Evolutionary conservation across 257 asterid species (phyloP).

Genomic region (Solanum bulbocastanum): DNA sequence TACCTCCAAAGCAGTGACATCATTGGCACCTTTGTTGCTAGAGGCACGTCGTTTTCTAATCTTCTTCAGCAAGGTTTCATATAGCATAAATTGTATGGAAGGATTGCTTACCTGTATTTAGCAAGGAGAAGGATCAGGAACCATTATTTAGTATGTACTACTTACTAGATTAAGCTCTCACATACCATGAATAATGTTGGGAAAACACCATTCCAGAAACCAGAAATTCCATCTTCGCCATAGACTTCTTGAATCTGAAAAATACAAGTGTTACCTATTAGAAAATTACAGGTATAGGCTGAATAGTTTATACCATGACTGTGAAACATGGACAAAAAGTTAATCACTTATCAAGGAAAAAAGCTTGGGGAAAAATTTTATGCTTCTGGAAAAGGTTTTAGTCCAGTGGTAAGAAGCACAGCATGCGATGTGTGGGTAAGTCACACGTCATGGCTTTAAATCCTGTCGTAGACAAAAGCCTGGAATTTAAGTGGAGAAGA

Average conservation of each 20-base stretch:
- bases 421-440: neutral
- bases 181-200: constrained; percentile 96
- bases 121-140: constrained; percentile 21
- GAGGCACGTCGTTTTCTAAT: constrained; percentile 49
- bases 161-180: constrained; percentile 8
- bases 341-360: neutral
- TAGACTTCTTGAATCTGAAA: constrained; percentile 86
- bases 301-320: neutral
- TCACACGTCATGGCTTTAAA: neutral
- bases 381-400: neutral
- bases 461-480: neutral
- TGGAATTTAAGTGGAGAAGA: neutral
- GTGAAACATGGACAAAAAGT: neutral
- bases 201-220: constrained; percentile 95
- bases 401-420: neutral
- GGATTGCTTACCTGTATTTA: constrained; percentile 88
- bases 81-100: constrained; percentile 90
- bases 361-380: neutral
- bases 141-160: constrained; percentile 9
- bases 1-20: constrained; percentile 84
- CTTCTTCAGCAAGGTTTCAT: constrained; percentile 86
- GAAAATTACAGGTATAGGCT: neutral
- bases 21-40: constrained; percentile 31
- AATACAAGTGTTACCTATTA: constrained; percentile 10
- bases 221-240: constrained; percentile 74